Conservation (phyloP, 176 grass and related monocot species). For the Elaeis guineensis region DNA sequence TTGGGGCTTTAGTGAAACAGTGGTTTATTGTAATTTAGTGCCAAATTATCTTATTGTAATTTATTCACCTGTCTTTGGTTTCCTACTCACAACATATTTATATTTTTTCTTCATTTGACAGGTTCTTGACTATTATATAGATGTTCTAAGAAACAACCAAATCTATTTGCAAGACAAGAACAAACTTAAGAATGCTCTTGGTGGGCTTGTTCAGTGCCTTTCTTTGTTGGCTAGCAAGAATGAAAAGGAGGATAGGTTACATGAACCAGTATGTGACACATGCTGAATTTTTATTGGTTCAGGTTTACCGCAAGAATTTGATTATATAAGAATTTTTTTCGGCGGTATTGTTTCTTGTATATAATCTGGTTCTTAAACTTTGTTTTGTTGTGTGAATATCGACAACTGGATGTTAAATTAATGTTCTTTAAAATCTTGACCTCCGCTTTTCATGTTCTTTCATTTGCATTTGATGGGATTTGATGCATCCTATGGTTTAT, state of each 20-base stretch:
- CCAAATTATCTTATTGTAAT: not conserved
- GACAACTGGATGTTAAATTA: too few relatives aligned
- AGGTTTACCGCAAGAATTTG: not conserved
- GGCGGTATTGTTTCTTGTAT: too few relatives aligned
- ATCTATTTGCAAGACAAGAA: conserved; percentile 84
- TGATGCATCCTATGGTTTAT: too few relatives aligned
- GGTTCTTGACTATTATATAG: conserved; percentile 69
- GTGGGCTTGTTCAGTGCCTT: conserved; percentile 70
- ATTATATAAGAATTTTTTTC: too few relatives aligned
- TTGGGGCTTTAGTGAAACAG: too few relatives aligned
- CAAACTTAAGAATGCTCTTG: conserved; percentile 77
- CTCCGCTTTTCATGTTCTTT: too few relatives aligned
- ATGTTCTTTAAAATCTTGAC: too few relatives aligned
- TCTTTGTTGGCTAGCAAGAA: conserved; percentile 42
- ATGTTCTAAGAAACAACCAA: conserved; percentile 64
- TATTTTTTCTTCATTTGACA: conserved; percentile 27
- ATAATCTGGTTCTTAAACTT: too few relatives aligned
- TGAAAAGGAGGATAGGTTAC: conserved; percentile 22
- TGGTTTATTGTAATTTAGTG: too few relatives aligned
- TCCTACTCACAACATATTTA: conserved; percentile 14
- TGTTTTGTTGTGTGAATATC: too few relatives aligned
- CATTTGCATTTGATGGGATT: too few relatives aligned
- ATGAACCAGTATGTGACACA: conserved; percentile 41
- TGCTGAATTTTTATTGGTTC: conserved; percentile 14
- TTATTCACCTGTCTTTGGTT: conserved; percentile 3